Conservation (phyloP, 805 yeast genomes). For the Candida michaelii region DNA sequence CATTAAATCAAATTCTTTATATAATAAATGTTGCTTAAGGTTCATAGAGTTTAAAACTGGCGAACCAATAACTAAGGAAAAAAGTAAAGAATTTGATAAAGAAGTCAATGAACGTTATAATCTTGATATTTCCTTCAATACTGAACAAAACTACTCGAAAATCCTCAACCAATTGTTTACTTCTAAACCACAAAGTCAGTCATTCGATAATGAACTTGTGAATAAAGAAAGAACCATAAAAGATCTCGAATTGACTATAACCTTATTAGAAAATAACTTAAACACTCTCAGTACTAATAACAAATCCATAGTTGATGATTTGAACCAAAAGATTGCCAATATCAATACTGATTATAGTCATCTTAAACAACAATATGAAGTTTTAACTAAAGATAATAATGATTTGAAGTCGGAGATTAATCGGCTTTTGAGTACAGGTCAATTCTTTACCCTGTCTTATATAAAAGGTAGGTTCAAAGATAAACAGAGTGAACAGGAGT, state of each 20-base stretch:
- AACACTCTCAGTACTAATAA: conserved; percentile 27
- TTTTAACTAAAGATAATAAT: conserved; percentile 20
- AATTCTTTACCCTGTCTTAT: conserved; percentile 10
- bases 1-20: conserved; percentile 1
- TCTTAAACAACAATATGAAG: conserved; percentile 4
- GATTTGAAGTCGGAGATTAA: conserved; percentile 22
- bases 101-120: conserved; percentile 7
- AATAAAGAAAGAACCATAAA: conserved; percentile 33
- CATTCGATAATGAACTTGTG: conserved; percentile 3
- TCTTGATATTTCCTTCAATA: background rate
- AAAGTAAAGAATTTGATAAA: background rate
- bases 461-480: conserved; percentile 26
- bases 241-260: conserved; percentile 46
- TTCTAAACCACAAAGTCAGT: background rate
- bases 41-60: conserved; percentile 1
- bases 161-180: background rate
- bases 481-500: conserved; percentile 32
- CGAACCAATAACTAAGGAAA: background rate
- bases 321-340: conserved; percentile 15
- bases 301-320: conserved; percentile 23
- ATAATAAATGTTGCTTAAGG: conserved; percentile 5
- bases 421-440: conserved; percentile 12
- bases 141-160: background rate
- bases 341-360: conserved; percentile 17
- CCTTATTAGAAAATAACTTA: conserved; percentile 46